Evolutionary conservation across 2,329 filamentous ascomycete species (phyloP).

Genomic region (Ceratocystis lukuohia): DNA sequence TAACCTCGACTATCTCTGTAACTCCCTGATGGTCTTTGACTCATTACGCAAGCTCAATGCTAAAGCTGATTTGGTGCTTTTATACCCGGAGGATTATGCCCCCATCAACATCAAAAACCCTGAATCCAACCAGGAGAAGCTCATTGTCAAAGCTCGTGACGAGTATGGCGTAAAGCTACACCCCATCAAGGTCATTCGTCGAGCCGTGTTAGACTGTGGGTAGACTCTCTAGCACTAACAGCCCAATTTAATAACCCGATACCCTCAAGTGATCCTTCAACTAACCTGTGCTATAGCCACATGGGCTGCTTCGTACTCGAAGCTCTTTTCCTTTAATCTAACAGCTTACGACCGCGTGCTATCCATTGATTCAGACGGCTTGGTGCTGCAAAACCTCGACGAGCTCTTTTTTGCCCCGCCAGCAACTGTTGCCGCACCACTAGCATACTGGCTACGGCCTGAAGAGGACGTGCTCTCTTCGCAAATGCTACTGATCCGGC

Average conservation of each 20-base stretch:
- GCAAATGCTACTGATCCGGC: slow-evolving; percentile 48
- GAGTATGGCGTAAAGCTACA: slow-evolving; percentile 33
- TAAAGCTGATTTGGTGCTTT: slow-evolving; percentile 33
- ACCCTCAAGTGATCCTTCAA: neutral
- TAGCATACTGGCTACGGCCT: slow-evolving; percentile 55
- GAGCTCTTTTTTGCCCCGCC: slow-evolving; percentile 55
- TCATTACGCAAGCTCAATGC: slow-evolving; percentile 31
- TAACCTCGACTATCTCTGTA: slow-evolving; percentile 19
- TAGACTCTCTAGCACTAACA: slow-evolving; percentile 7
- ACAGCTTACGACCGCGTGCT: slow-evolving; percentile 40
- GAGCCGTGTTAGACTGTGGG: slow-evolving; percentile 28
- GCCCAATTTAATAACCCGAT: too few relatives aligned
- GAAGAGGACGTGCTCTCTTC: slow-evolving; percentile 42
- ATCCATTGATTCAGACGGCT: slow-evolving; percentile 49
- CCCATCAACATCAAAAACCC: slow-evolving; percentile 25
- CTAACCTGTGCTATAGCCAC: slow-evolving; percentile 29
- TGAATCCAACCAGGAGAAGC: slow-evolving; percentile 24
- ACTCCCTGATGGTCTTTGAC: slow-evolving; percentile 39
- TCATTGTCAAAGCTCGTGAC: slow-evolving; percentile 33
- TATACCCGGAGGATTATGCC: slow-evolving; percentile 32
- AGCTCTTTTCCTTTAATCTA: slow-evolving; percentile 56
- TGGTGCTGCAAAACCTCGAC: slow-evolving; percentile 50
- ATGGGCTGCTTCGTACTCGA: slow-evolving; percentile 53
- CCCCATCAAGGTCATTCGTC: slow-evolving; percentile 30
- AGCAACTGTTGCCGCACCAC: slow-evolving; percentile 51